Evolutionary conservation across 192 early-diverging fungal species (phyloP), one percentile per base, ranked within the genome.

Genomic region (Backusella tuberculispora): DNA sequence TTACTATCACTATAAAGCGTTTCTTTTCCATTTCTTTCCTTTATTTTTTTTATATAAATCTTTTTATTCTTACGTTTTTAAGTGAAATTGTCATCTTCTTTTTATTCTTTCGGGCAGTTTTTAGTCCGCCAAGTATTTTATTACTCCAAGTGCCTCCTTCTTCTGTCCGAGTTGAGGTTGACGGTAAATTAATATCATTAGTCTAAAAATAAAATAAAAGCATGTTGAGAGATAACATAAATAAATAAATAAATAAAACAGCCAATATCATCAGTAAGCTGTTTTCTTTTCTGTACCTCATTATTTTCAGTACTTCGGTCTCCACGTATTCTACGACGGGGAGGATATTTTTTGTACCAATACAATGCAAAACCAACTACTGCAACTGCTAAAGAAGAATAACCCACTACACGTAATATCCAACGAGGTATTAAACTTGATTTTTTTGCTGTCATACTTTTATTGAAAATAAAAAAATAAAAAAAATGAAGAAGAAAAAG

Each of bases 71-170:
- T 84, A 87, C 87, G 78, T 90, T 86, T 56, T 88, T 91, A 50
- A 88, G 67, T 15, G 89, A 91, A 45, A 91, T 83, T 8, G 88
- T 88, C 72, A 91, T 70, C 75, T 83, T 66, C 79, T 87, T 74
- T 76, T 84, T 79, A 75, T 83, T 77, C 79, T 82, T 45, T 60
- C 53, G 53, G 53, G 53, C 53, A 60, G 53, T 60, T 60, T 60
- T 60, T 26, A 53, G 44, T 24, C 69, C 66, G 10, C 74, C 70
- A 24, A 80, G 65, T 40, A 79, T 72, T 50, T 73, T 79, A 65
- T 72, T 56, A 21, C 78, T 80, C 41, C 85, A 80, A 44, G 74
- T 74, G 15, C 74, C 75, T 67, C 79, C 60, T 60, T 82, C 77
- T 10, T 74, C 77, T 40, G 79, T 34, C 47, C 73, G 75, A 74